phyloP scores from a whole-genome alignment of 495 filamentous ascomycete species.

The Extremus antarcticus region DNA sequence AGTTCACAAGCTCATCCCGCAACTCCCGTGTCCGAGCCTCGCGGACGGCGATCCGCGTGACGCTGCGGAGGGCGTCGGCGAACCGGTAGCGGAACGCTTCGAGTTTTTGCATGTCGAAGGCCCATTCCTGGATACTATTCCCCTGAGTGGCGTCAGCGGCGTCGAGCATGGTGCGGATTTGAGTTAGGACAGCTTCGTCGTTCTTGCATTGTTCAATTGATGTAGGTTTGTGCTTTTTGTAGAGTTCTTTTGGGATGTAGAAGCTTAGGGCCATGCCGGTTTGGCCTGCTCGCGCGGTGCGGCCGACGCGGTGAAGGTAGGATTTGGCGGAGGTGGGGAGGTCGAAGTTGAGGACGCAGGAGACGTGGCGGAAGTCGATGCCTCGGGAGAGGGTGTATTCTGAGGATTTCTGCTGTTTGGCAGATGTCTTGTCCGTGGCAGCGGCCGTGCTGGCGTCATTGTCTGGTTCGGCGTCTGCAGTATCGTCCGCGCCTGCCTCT shows the following conservation, averaged over 20 bases:
- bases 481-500: conserved; percentile 16
- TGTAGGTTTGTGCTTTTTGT: conserved; percentile 83
- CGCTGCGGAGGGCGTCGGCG: conserved; percentile 72
- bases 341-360: conserved; percentile 94
- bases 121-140: conserved; percentile 52
- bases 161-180: conserved; percentile 2
- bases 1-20: conserved; percentile 77
- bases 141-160: no score
- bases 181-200: conserved; percentile 68
- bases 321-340: conserved; percentile 78
- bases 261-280: conserved; percentile 93
- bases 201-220: conserved; percentile 56
- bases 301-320: conserved; percentile 90
- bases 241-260: conserved; percentile 67
- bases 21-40: conserved; percentile 85
- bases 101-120: conserved; percentile 88
- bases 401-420: conserved; percentile 43
- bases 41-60: conserved; percentile 72
- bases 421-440: conserved; percentile 6
- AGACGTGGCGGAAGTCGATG: conserved; percentile 92
- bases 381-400: conserved; percentile 89
- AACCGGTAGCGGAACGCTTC: conserved; percentile 92
- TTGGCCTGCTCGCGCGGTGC: conserved; percentile 82
- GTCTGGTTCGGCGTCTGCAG: conserved; percentile 23
- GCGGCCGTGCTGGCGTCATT: conserved; percentile 2